Conservation (phyloP, 768 basidiomycete species). For the Leccinum truebloodii region DNA sequence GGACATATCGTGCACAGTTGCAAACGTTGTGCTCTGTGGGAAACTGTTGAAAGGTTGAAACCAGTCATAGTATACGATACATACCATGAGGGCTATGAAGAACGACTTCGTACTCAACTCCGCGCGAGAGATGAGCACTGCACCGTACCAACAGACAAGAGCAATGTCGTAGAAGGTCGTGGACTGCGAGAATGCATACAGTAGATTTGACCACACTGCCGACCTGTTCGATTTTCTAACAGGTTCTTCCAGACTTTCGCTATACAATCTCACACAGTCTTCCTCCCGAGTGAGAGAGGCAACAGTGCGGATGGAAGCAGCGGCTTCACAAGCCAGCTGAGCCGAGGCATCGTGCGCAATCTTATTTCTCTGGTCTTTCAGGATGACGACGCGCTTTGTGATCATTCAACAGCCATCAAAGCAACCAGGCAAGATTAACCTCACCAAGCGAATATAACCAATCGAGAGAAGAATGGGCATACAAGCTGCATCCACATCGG, state of each 20-base stretch:
- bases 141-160: constrained; percentile 80
- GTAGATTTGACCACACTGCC: constrained; percentile 60
- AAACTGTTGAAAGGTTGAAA: neutral
- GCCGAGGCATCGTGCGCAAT: constrained; percentile 77
- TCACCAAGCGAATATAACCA: constrained; percentile 82
- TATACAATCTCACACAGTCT: constrained; percentile 71
- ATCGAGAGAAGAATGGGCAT: constrained; percentile 66
- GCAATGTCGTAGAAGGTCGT: constrained; percentile 80
- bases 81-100: constrained; percentile 83
- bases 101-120: constrained; percentile 41
- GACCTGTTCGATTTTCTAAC: constrained; percentile 62
- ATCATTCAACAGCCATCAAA: constrained; percentile 8
- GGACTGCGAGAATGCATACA: constrained; percentile 78
- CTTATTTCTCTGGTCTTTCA: constrained; percentile 86
- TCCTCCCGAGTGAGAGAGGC: constrained; percentile 85
- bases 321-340: constrained; percentile 90
- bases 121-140: constrained; percentile 52
- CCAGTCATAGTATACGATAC: constrained; percentile 15
- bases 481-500: constrained; percentile 43
- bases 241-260: constrained; percentile 69
- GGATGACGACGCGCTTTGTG: constrained; percentile 71
- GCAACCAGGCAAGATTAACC: constrained; percentile 18
- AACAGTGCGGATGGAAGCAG: constrained; percentile 87
- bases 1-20: constrained; percentile 85
- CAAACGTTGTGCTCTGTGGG: constrained; percentile 49